Base-by-base conservation (phyloP, 441 rosid species). In the Syzygium malaccense region DNA sequence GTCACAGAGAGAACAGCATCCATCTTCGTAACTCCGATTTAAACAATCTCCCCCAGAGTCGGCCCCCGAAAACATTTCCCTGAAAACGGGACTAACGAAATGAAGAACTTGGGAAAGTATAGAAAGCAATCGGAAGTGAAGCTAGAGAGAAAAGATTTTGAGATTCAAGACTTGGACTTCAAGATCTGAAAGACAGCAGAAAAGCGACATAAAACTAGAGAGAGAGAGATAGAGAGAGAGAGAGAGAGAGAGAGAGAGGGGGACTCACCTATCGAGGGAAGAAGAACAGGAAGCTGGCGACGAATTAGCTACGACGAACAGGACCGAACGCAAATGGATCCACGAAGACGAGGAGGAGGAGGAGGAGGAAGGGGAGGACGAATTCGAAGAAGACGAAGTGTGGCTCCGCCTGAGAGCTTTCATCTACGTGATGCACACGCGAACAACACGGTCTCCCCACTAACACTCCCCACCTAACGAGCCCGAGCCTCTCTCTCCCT, bases 251-350 rank as follows among this genome's bases (percentile, higher is more conserved):
- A 20, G 56, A 75, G 55, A 85, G 86, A 28, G 87, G 9, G 55
- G 78, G 88, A 93, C 98, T 94, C 92, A 97, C 99, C 98, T 97
- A 94, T 95, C 96, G 86, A 97, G 93, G 83, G 88, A 68, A n/a
- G 96, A 94, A 88, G 98, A 93, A 86, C 95, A 94, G 71, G 96
- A 94, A 91, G 98, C 97, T 28, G 98, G 95, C 41, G 99, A 95
- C 41, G 99, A 96, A 88, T 95, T 94, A 91, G 94, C 95, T 87
- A 94, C 97, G 75, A 98, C 94, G 88, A 97, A 94, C 26, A 98
- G 96, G 91, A 96, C 98, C 62, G 98, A 97, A 83, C 99, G 96
- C 91, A 98, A 92, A 89, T 96, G 98, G 94, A 95, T 90, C 99
- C 99, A 98, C 89, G 99, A 95, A 10, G 98, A 95, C 0, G 96